Conservation (phyloP, 805 yeast species). For the Lipomyces chichibuensis region DNA sequence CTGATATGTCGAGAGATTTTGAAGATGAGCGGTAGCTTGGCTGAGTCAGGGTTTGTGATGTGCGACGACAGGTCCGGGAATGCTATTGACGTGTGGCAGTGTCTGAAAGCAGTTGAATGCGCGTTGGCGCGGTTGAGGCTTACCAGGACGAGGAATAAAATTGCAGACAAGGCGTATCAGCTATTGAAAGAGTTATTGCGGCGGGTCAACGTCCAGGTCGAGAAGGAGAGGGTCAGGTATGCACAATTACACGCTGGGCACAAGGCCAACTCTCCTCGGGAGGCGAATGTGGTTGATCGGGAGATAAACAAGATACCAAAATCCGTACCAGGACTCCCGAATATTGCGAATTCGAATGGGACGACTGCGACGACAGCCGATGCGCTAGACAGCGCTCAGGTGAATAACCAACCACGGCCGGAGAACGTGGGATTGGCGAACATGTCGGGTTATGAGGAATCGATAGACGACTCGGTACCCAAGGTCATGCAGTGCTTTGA, state of each 20-base stretch:
- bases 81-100: constrained; percentile 28
- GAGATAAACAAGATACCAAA: constrained; percentile 9
- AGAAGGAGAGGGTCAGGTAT: constrained; percentile 28
- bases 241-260: background rate
- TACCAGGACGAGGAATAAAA: constrained; percentile 23
- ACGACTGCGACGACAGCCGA: background rate
- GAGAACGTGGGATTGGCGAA: background rate
- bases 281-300: background rate
- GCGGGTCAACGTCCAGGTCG: constrained; percentile 30
- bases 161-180: constrained; percentile 29
- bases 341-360: background rate
- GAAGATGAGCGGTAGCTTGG: constrained; percentile 29
- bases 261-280: background rate
- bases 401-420: constrained; percentile 2
- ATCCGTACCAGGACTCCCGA: background rate
- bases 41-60: constrained; percentile 27
- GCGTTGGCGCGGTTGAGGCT: constrained; percentile 20
- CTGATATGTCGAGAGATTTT: constrained; percentile 34
- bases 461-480: constrained; percentile 12
- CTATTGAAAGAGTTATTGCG: constrained; percentile 30
- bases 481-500: constrained; percentile 15
- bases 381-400: background rate
- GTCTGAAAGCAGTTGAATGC: constrained; percentile 30
- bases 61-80: constrained; percentile 28
- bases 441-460: background rate